Evolutionary conservation across 768 basidiomycete genomes (phyloP).

Genomic region (Lentinula edodes): DNA sequence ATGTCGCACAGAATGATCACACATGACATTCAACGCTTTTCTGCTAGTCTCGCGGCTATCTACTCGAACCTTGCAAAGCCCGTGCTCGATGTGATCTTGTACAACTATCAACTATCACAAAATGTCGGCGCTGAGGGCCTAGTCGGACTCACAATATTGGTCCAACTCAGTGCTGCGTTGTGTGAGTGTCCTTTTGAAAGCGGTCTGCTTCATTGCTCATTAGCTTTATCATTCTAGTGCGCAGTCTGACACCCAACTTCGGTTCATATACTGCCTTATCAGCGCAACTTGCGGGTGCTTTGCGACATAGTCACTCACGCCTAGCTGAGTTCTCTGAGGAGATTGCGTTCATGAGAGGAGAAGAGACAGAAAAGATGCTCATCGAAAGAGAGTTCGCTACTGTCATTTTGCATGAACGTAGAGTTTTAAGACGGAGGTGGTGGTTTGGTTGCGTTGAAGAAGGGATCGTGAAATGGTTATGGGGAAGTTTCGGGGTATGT

Average conservation of each 20-base stretch:
- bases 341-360: slow-evolving; percentile 83
- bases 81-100: slow-evolving; percentile 84
- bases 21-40: slow-evolving; percentile 92
- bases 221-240: slow-evolving; percentile 44
- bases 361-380: slow-evolving; percentile 85
- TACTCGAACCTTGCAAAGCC: slow-evolving; percentile 95
- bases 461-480: slow-evolving; percentile 93
- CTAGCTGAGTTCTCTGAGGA: slow-evolving; percentile 87
- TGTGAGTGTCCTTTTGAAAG: slow-evolving; percentile 42
- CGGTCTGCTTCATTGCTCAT: not conserved
- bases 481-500: slow-evolving; percentile 90
- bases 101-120: slow-evolving; percentile 91
- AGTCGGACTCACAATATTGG: slow-evolving; percentile 72
- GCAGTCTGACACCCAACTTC: slow-evolving; percentile 85
- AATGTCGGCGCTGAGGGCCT: slow-evolving; percentile 95
- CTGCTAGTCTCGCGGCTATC: slow-evolving; percentile 84
- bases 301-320: slow-evolving; percentile 90
- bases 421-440: slow-evolving; percentile 73
- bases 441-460: slow-evolving; percentile 93
- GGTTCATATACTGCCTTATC: slow-evolving; percentile 87
- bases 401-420: slow-evolving; percentile 80
- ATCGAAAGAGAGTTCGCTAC: slow-evolving; percentile 86
- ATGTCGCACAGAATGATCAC: slow-evolving; percentile 75
- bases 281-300: slow-evolving; percentile 80
- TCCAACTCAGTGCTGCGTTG: slow-evolving; percentile 78